Base-by-base conservation (phyloP, 192 early-diverging fungal species). In the Allomyces macrogynus region DNA sequence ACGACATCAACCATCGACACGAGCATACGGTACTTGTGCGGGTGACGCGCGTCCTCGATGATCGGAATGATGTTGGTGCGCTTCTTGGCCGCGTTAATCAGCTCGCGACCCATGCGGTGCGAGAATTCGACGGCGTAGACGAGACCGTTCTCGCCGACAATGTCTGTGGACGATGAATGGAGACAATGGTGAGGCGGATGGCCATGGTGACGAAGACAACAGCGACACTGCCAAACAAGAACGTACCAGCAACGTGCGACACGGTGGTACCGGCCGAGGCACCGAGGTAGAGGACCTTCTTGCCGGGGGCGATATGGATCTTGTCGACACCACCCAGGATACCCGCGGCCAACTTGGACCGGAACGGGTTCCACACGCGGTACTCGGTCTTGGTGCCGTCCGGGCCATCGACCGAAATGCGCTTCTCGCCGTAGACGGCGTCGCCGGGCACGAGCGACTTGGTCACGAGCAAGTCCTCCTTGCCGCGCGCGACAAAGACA, bases 21-120 rank as follows among this genome's bases (percentile, higher is more conserved):
- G 49, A 97, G 80, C 94, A 97, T 99, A 77, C 96, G 91, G 81
- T 99, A 99, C 79, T 99, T 99, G 78, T 99, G 90, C 65, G 96
- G 96, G 80, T 97, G 89, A 76, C 93, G 94, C 60, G 94, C 93
- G 77, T 99, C 96, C 79, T 99, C 96, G 71, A 99, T 93, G 68
- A 99, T 99, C 60, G 96, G 94, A 68, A 97, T 92, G 42, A 97
- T 89, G 77, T 97, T 99, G 71, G 93, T 97, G 68, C 94, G 90
- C 86, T 99, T 99, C 87, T 99, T 99, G 75, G 95, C 95, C 86
- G 97, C 90, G 82, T 95, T 97, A 80, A 99, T 97, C 68, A 99
- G 80, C 70, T 99, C 95, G 77, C 95, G 93, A 57, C 95, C 95
- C 23, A 93, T 87, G 66, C 95, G 86, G 84, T 97, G 94, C 67